A percentile compares a stretch with the other conserved stretches of the same genome.
phyloP scores from a whole-genome alignment of 2,329 filamentous ascomycete species.

The Fusarium sp. region DNA sequence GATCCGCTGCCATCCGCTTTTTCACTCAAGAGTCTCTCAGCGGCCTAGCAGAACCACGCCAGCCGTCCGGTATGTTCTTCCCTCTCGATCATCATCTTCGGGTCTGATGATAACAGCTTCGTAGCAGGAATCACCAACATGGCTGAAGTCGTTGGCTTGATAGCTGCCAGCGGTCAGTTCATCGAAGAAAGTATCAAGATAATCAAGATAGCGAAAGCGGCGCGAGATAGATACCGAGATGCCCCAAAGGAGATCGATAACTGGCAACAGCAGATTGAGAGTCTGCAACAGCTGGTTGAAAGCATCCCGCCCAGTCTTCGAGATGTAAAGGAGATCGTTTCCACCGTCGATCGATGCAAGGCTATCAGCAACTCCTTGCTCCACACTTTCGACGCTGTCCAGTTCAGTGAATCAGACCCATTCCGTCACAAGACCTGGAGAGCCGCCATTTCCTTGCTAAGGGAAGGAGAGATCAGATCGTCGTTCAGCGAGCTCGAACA shows the following conservation, averaged over 20 bases:
- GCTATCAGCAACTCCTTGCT: background rate
- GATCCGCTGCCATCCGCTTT: background rate
- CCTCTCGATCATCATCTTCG: accelerated
- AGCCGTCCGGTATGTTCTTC: background rate
- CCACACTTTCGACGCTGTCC: accelerated
- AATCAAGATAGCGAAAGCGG: background rate
- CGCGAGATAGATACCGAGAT: background rate
- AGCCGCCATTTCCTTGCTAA: background rate
- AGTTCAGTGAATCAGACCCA: background rate
- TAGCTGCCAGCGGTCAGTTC: background rate
- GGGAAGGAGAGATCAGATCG: background rate
- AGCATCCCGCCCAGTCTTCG: background rate
- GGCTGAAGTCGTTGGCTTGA: background rate
- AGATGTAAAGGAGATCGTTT: accelerated
- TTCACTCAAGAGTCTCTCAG: too few species aligned
- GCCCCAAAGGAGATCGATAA: background rate
- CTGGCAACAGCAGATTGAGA: background rate
- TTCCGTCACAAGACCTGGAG: background rate
- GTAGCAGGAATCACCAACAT: background rate
- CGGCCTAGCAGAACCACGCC: background rate
- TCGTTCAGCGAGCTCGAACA: background rate
- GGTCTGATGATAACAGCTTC: accelerated
- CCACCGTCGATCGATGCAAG: background rate
- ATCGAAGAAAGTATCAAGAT: background rate
- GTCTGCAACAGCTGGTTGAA: background rate